Evolutionary conservation across 139 green algal species (phyloP), one percentile per base, ranked within the genome.

Genomic region (Chlamydomonas sphaeroides): DNA sequence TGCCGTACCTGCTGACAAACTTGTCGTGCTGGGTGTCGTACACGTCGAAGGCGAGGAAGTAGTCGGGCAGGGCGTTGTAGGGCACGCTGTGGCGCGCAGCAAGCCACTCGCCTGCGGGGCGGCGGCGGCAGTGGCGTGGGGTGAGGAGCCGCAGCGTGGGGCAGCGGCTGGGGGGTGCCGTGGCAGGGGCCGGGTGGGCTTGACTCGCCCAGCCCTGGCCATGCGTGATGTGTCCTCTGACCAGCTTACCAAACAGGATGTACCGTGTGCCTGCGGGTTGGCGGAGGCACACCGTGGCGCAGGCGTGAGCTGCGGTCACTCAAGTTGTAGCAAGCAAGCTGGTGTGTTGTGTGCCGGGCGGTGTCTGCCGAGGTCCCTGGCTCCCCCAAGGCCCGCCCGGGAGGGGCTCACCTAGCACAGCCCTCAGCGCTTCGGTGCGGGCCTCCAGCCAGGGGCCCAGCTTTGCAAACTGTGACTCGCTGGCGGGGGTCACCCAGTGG

Each of bases 61-160:
- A 79, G 65, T 89, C 86, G 2, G 78, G 81, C 48, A 87, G 80
- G 3, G 59, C 65, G 36, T 83, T 63, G 49, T 86, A 88, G 3
- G 51, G 36, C 26, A 90, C 82, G 1, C 59, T 78, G 65, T 90
- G 86, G 23, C 67, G 66, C 11, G 76, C 81, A 14, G 45, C 68
- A 5, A 85, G 1, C 86, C 86, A 90, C 39, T 90, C 86, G 39
- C 86, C n/a, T n/a, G n/a, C n/a, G n/a, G n/a, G n/a, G n/a, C n/a
- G n/a, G n/a, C n/a, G n/a, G n/a, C n/a, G n/a, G n/a, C n/a, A n/a
- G n/a, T n/a, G n/a, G n/a, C n/a, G n/a, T n/a, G n/a, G n/a, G n/a
- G n/a, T n/a, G n/a, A n/a, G n/a, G n/a, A n/a, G n/a, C n/a, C n/a
- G n/a, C n/a, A n/a, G n/a, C n/a, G n/a, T n/a, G n/a, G n/a, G n/a